These are phyloP conservation scores for Cryptosporidium parvum DNA, from an alignment of 169 alveolate species.

Conservation along the genomic window DNA sequence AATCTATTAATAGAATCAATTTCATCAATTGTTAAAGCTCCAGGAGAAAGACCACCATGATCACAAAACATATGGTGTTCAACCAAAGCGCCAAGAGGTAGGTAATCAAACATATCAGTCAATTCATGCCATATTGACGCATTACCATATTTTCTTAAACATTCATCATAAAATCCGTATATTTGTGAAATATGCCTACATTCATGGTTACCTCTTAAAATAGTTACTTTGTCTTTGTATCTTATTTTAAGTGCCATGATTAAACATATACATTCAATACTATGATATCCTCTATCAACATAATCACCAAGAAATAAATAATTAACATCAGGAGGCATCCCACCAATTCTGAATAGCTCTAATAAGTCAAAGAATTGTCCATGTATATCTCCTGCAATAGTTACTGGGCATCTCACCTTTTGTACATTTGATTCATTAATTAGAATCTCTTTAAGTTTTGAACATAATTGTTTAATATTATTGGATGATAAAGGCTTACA, in stretches of 20 bases:
- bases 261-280: constrained; percentile 93
- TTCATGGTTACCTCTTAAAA: constrained; percentile 97
- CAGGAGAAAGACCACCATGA: constrained; percentile 98
- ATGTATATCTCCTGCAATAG: constrained; percentile 97
- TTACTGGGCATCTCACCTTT: constrained; percentile 91
- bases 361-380: constrained; percentile 97
- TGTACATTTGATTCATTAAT: constrained; percentile 88
- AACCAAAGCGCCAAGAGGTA: constrained; percentile 95
- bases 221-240: constrained; percentile 91
- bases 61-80: constrained; percentile 94
- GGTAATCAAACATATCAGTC: constrained; percentile 96
- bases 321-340: constrained; percentile 94
- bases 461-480: constrained; percentile 82
- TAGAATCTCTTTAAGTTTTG: constrained; percentile 87
- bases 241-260: constrained; percentile 93
- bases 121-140: constrained; percentile 95
- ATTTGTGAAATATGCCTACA: constrained; percentile 93
- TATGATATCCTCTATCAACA: constrained; percentile 97
- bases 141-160: constrained; percentile 96
- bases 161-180: constrained; percentile 98
- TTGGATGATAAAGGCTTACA: constrained; percentile 83
- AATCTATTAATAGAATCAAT: constrained; percentile 87
- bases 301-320: constrained; percentile 98
- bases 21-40: constrained; percentile 92
- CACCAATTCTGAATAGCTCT: constrained; percentile 94